These are phyloP conservation scores for Omphalotus guepiniiformis DNA, from an alignment of 768 basidiomycete genomes.

Conservation along the genomic window DNA sequence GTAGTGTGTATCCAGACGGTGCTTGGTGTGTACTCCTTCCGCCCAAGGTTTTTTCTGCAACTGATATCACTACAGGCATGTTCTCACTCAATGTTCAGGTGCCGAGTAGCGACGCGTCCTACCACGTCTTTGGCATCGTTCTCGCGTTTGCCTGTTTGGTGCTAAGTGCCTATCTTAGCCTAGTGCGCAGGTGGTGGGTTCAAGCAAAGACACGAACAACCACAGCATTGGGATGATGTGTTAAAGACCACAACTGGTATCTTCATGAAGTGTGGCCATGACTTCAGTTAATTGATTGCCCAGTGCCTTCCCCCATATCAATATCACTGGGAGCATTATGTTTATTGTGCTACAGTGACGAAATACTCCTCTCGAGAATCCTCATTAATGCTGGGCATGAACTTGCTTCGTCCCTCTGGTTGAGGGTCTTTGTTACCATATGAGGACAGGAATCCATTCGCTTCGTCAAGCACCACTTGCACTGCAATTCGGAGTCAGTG, in stretches of 20 bases:
- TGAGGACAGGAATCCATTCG: conserved; percentile 32
- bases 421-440: conserved; percentile 17
- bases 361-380: conserved; percentile 2
- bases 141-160: conserved; percentile 43
- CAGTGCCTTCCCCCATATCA: background rate
- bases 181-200: conserved; percentile 65
- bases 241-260: background rate
- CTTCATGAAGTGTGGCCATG: background rate
- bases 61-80: conserved; percentile 41
- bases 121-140: conserved; percentile 53
- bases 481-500: conserved; percentile 21
- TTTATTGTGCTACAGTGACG: conserved; percentile 4
- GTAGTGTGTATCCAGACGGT: conserved; percentile 61
- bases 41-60: background rate
- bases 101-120: conserved; percentile 51
- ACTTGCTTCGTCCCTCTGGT: background rate
- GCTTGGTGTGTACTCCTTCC: conserved; percentile 50
- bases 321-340: no score
- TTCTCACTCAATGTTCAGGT: conserved; percentile 65
- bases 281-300: background rate
- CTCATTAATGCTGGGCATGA: conserved; percentile 6
- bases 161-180: conserved; percentile 34
- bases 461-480: conserved; percentile 38
- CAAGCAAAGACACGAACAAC: conserved; percentile 40
- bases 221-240: background rate